phyloP scores from a whole-genome alignment of 1,284 basidiomycete species.

The Trametes hirsuta region DNA sequence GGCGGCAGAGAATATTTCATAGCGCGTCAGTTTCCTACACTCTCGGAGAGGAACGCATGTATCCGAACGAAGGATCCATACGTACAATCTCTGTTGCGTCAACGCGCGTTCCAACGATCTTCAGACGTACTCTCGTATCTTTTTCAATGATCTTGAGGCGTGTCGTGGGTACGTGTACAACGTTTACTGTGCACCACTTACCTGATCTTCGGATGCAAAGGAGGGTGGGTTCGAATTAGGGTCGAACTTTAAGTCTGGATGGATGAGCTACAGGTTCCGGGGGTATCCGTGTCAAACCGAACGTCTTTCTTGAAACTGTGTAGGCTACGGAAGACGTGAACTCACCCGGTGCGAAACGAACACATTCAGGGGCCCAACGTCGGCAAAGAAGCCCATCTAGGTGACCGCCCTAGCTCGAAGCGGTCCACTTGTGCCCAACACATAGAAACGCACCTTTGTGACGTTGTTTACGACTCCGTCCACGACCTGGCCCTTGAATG shows the following conservation, averaged over 20 bases:
- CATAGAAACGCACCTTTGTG: conserved; percentile 74
- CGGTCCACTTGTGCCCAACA: neutral
- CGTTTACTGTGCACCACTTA: conserved; percentile 34
- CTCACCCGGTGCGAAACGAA: conserved; percentile 94
- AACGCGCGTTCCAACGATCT: conserved; percentile 96
- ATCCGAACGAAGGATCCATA: conserved; percentile 21
- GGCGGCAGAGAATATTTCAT: neutral
- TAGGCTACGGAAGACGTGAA: conserved; percentile 7
- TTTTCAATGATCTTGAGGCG: conserved; percentile 83
- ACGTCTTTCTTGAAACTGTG: neutral
- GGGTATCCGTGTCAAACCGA: neutral
- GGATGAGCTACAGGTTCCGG: conserved; percentile 69
- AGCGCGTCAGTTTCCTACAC: neutral
- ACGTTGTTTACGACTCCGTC: conserved; percentile 97
- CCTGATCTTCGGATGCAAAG: conserved; percentile 89
- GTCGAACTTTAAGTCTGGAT: conserved; percentile 91
- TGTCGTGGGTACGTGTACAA: neutral
- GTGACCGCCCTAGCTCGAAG: neutral
- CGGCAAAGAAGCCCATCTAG: conserved; percentile 98
- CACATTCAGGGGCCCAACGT: conserved; percentile 90
- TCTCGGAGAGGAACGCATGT: neutral
- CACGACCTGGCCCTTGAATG: conserved; percentile 98
- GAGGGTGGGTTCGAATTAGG: conserved; percentile 92
- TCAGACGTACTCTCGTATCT: conserved; percentile 89
- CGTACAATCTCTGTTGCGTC: conserved; percentile 96